Conservation (phyloP, 1,139 yeast species). For the Magnusiomyces paraingens region DNA sequence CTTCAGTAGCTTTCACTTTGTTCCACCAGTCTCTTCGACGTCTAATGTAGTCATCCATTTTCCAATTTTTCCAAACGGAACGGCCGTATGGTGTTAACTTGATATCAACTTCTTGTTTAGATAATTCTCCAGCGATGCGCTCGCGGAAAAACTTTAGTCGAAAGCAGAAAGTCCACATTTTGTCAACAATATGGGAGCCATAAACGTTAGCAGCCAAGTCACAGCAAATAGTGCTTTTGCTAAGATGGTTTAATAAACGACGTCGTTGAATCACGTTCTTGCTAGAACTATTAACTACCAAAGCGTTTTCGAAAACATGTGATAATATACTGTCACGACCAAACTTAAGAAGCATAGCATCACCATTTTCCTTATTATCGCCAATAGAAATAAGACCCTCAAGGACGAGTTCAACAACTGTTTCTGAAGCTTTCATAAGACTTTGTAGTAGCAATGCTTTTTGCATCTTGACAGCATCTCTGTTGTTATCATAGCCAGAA, state of each 20-base stretch:
- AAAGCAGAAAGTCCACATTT: slow-evolving; percentile 71
- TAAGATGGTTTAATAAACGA: slow-evolving; percentile 56
- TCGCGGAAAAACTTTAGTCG: slow-evolving; percentile 81
- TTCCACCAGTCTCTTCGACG: slow-evolving; percentile 81
- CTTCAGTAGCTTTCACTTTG: slow-evolving; percentile 63
- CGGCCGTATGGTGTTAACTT: slow-evolving; percentile 85
- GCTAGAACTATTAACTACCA: slow-evolving; percentile 29
- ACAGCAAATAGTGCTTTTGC: slow-evolving; percentile 38
- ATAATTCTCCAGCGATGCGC: slow-evolving; percentile 66
- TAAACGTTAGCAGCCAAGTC: slow-evolving; percentile 76
- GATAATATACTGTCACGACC: slow-evolving; percentile 50
- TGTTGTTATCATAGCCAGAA: slow-evolving; percentile 82
- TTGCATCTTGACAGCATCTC: slow-evolving; percentile 84
- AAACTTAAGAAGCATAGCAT: not conserved
- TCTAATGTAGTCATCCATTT: slow-evolving; percentile 67
- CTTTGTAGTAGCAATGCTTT: slow-evolving; percentile 68
- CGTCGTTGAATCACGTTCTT: slow-evolving; percentile 54
- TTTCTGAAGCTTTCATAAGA: slow-evolving; percentile 48
- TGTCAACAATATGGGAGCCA: slow-evolving; percentile 88
- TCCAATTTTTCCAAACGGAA: slow-evolving; percentile 94
- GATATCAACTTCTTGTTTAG: slow-evolving; percentile 55
- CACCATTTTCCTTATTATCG: not conserved
- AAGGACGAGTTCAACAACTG: slow-evolving; percentile 36
- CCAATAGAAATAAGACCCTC: slow-evolving; percentile 53
- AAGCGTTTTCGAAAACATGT: slow-evolving; percentile 51